Evolutionary conservation across 2,329 filamentous ascomycete genomes (phyloP).

Genomic region (Biscogniauxia mediterranea): DNA sequence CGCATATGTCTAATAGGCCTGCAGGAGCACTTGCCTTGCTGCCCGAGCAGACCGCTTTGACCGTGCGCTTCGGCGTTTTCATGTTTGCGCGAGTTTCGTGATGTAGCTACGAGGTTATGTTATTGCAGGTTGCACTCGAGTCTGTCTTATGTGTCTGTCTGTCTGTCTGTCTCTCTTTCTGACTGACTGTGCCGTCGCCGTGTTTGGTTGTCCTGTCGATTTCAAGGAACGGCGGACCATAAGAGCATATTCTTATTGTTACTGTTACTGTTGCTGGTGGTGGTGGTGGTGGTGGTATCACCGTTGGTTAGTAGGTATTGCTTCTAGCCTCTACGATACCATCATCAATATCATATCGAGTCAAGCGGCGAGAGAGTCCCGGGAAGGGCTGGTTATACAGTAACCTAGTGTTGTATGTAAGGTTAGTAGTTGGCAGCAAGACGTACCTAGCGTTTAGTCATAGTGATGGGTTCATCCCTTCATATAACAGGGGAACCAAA

Average conservation of each 20-base stretch:
- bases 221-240: not conserved
- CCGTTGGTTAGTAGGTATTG: too few relatives aligned
- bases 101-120: not conserved
- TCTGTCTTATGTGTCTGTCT: not conserved
- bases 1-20: not conserved
- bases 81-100: not conserved
- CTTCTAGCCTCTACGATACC: too few relatives aligned
- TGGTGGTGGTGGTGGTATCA: not conserved
- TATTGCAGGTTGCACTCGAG: not conserved
- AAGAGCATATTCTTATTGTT: not conserved
- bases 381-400: too few relatives aligned
- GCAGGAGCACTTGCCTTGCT: not conserved
- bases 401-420: too few relatives aligned
- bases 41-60: conserved; percentile 2
- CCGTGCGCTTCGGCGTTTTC: not conserved
- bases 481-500: too few relatives aligned
- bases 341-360: too few relatives aligned
- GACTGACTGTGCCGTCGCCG: not conserved
- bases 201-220: not conserved
- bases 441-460: too few relatives aligned
- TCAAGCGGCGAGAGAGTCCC: too few relatives aligned
- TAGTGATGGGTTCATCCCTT: not conserved
- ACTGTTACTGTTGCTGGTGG: too few relatives aligned
- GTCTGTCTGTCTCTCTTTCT: not conserved
- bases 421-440: too few relatives aligned